Evolutionary conservation across 2,329 filamentous ascomycete genomes (phyloP).

Genomic region (Colletotrichum graminicola): DNA sequence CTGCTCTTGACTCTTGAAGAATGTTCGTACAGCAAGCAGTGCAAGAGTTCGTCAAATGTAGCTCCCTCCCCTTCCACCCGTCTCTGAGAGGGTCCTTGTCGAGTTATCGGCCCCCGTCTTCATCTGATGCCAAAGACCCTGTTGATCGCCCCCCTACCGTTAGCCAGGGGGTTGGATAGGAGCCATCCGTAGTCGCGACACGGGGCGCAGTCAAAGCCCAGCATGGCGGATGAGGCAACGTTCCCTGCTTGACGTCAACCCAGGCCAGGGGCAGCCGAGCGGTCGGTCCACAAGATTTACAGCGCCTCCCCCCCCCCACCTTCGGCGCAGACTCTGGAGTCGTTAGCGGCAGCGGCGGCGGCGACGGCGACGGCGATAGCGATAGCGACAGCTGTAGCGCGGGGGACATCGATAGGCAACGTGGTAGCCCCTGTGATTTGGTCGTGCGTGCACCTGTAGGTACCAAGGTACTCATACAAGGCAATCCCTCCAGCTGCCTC

Average conservation of each 20-base stretch:
- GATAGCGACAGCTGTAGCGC: slow-evolving; percentile 4
- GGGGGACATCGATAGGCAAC: slow-evolving; percentile 4
- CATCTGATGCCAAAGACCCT: slow-evolving; percentile 4
- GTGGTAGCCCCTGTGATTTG: not conserved
- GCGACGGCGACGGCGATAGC: slow-evolving; percentile 25
- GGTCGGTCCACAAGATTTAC: not conserved
- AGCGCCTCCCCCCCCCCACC: not conserved
- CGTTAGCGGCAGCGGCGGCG: not conserved
- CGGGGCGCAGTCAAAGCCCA: slow-evolving; percentile 31
- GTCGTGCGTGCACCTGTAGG: too few relatives aligned
- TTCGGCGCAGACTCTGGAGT: not conserved
- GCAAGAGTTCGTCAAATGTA: not conserved
- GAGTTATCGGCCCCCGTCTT: not conserved
- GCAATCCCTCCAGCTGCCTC: not conserved
- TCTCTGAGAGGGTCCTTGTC: slow-evolving; percentile 20
- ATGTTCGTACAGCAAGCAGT: not conserved
- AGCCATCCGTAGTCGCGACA: slow-evolving; percentile 17
- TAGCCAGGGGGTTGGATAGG: slow-evolving; percentile 23
- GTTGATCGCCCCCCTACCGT: slow-evolving; percentile 7
- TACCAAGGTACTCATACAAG: too few relatives aligned
- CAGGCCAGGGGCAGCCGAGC: not conserved
- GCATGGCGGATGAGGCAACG: slow-evolving; percentile 1
- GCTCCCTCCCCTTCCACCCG: not conserved
- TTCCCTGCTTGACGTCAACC: not conserved
- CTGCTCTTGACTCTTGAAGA: slow-evolving; percentile 5